phyloP scores from a whole-genome alignment of 2,329 filamentous ascomycete genomes.

The Cercospora sojina region DNA sequence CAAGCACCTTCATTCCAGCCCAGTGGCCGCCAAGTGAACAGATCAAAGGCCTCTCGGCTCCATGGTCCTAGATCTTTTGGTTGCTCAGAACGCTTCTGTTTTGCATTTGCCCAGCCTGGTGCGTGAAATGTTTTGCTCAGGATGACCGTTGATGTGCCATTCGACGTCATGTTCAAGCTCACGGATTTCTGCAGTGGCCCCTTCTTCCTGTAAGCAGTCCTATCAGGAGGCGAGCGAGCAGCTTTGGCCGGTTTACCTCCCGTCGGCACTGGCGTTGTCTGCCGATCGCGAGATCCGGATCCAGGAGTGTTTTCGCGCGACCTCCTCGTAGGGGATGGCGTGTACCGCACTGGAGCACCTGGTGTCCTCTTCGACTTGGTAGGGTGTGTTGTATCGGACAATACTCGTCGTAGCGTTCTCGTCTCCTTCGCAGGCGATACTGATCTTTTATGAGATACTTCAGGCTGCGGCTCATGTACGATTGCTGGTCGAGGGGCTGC shows the following conservation, averaged over 20 bases:
- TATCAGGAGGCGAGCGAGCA: conserved; percentile 3
- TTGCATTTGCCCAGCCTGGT: conserved; percentile 26
- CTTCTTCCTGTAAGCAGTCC: conserved; percentile 14
- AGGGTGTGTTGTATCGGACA: conserved; percentile 20
- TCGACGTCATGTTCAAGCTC: conserved; percentile 29
- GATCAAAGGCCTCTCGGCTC: conserved; percentile 67
- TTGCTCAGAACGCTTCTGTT: conserved; percentile 28
- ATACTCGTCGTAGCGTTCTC: conserved; percentile 21
- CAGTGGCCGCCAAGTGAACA: conserved; percentile 62
- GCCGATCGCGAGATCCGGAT: not conserved
- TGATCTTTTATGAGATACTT: not conserved
- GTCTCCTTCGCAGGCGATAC: conserved; percentile 11
- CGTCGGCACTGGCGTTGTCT: not conserved
- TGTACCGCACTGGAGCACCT: conserved; percentile 35
- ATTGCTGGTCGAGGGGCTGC: conserved; percentile 7
- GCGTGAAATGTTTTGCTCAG: conserved; percentile 35
- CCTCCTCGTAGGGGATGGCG: conserved; percentile 27
- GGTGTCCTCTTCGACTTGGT: conserved; percentile 24
- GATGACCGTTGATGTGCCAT: conserved; percentile 33
- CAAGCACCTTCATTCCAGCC: conserved; percentile 38
- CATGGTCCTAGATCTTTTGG: conserved; percentile 61
- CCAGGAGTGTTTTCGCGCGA: conserved; percentile 20
- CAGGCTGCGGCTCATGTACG: not conserved
- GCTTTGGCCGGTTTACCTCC: not conserved
- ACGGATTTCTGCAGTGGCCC: conserved; percentile 29